These are phyloP conservation scores for Bremia lactucae DNA, from an alignment of 352 stramenopile genomes.

Conservation along the genomic window DNA sequence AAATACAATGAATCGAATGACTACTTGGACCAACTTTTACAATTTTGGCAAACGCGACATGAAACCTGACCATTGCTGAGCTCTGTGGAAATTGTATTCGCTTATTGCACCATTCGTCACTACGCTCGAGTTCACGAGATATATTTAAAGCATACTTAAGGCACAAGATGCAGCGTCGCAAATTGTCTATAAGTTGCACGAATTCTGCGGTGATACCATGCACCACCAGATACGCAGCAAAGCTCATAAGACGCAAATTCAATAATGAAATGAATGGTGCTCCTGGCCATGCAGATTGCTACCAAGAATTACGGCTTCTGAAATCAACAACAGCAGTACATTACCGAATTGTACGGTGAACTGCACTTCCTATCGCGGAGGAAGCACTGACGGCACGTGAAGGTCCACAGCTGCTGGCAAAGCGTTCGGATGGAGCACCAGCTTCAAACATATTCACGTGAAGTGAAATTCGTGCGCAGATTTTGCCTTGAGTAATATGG, in stretches of 20 bases:
- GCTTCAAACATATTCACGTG: constrained; percentile 80
- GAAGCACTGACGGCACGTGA: constrained; percentile 32
- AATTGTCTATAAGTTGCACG: constrained; percentile 54
- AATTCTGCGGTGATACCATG: constrained; percentile 29
- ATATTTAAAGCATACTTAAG: constrained; percentile 29
- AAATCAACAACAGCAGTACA: constrained; percentile 30
- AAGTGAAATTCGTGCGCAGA: constrained; percentile 68
- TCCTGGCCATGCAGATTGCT: constrained; percentile 43
- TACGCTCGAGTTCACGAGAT: constrained; percentile 31
- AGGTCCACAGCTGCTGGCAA: constrained; percentile 36
- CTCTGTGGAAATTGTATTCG: constrained; percentile 56
- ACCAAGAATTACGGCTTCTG: constrained; percentile 43
- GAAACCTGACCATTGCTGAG: constrained; percentile 42
- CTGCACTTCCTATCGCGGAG: constrained; percentile 49
- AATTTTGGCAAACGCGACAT: constrained; percentile 56
- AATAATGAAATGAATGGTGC: constrained; percentile 49
- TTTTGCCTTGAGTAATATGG: constrained; percentile 80
- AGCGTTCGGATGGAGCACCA: constrained; percentile 39
- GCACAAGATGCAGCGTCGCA: constrained; percentile 41
- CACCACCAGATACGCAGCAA: neutral
- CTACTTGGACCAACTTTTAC: constrained; percentile 44
- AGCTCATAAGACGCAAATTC: constrained; percentile 21
- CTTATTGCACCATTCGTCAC: constrained; percentile 68
- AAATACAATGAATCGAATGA: constrained; percentile 14
- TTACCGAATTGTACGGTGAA: constrained; percentile 49